Evolutionary conservation across 495 filamentous ascomycete species (phyloP).

Genomic region (Usnea hakonensis): DNA sequence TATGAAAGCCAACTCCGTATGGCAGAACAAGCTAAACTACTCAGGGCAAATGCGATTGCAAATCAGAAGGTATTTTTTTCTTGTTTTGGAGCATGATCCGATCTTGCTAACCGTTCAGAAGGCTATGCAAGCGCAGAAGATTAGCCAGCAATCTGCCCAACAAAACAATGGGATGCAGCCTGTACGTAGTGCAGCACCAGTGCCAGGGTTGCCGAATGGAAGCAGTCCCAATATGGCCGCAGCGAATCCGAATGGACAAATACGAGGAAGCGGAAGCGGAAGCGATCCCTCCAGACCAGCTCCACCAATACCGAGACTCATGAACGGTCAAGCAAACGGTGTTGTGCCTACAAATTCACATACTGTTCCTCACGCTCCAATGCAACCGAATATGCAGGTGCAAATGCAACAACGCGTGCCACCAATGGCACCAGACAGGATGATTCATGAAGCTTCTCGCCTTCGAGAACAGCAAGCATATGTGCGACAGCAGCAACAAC

Average conservation of each 20-base stretch:
- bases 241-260: slow-evolving; percentile 17
- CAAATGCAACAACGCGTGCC: slow-evolving; percentile 52
- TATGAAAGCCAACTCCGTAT: slow-evolving; percentile 74
- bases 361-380: slow-evolving; percentile 62
- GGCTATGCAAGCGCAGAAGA: slow-evolving; percentile 32
- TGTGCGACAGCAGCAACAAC: slow-evolving; percentile 54
- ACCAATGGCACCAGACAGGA: slow-evolving; percentile 45
- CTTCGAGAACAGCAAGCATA: slow-evolving; percentile 58
- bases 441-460: slow-evolving; percentile 53
- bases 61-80: slow-evolving; percentile 45
- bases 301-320: slow-evolving; percentile 36
- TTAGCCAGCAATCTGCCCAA: slow-evolving; percentile 37
- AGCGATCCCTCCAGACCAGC: slow-evolving; percentile 31
- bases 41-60: slow-evolving; percentile 54
- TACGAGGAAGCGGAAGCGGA: slow-evolving; percentile 2
- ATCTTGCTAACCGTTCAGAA: slow-evolving; percentile 29
- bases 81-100: not conserved
- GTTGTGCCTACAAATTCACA: slow-evolving; percentile 43
- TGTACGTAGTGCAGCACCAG: slow-evolving; percentile 18
- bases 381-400: slow-evolving; percentile 45
- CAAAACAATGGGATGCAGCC: slow-evolving; percentile 34
- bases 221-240: slow-evolving; percentile 30
- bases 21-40: slow-evolving; percentile 62
- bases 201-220: slow-evolving; percentile 33
- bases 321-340: slow-evolving; percentile 36